phyloP scores from a whole-genome alignment of 1,284 basidiomycete species.

The Puccinia coronata region DNA sequence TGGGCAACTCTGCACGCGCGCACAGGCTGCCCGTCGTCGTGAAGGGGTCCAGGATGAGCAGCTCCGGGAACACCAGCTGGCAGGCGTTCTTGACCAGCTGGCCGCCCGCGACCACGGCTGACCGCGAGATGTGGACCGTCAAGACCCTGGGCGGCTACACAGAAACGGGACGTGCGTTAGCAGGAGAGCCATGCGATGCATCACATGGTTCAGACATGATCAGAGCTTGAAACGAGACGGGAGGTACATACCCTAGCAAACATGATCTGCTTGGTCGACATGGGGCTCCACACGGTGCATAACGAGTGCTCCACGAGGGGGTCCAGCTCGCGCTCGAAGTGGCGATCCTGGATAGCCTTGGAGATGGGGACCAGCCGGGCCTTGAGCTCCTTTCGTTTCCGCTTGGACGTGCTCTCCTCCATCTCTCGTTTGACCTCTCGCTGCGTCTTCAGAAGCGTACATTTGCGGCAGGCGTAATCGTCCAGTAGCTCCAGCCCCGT shows the following conservation, averaged over 20 bases:
- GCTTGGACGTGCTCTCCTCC: constrained; percentile 59
- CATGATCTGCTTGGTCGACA: constrained; percentile 84
- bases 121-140: constrained; percentile 81
- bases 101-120: constrained; percentile 67
- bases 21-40: constrained; percentile 72
- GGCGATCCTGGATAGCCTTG: background rate
- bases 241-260: constrained; percentile 69
- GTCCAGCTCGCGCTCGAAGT: constrained; percentile 1
- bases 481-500: constrained; percentile 76
- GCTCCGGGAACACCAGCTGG: constrained; percentile 75
- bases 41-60: constrained; percentile 80
- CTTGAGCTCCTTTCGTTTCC: background rate
- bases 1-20: constrained; percentile 50
- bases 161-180: no score
- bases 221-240: no score
- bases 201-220: no score
- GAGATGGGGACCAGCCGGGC: background rate
- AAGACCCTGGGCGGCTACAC: constrained; percentile 75
- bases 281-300: constrained; percentile 70
- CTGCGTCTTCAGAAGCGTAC: constrained; percentile 73
- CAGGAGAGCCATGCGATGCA: no score
- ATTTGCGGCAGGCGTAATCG: constrained; percentile 81
- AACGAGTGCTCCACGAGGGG: constrained; percentile 7
- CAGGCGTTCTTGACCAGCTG: constrained; percentile 78
- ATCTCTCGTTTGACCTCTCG: constrained; percentile 70